phyloP scores from a whole-genome alignment of 257 asterid genomes.

The Solanum ossicruentum region DNA sequence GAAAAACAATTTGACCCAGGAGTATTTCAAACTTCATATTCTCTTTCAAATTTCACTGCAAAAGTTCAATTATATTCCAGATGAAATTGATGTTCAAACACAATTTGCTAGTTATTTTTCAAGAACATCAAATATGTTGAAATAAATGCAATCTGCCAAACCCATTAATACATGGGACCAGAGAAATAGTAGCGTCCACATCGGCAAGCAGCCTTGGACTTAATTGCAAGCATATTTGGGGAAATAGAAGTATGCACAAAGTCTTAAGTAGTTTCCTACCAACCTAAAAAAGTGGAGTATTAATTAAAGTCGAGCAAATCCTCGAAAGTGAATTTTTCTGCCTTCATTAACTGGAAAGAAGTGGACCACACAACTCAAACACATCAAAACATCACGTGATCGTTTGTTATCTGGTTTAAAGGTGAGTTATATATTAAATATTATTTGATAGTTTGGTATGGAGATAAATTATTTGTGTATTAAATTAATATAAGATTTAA shows the following conservation, averaged over 20 bases:
- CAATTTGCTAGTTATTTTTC: no score
- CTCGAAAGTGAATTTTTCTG: neutral
- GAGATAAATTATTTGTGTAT: no score
- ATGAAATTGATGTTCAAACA: no score
- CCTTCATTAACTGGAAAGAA: neutral
- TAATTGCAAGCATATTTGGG: neutral
- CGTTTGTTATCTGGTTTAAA: no score
- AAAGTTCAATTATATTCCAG: no score
- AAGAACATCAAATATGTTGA: no score
- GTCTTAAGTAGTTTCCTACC: neutral
- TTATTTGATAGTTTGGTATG: no score
- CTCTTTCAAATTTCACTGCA: neutral
- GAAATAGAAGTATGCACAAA: neutral
- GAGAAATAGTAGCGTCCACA: neutral
- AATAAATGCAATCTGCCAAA: neutral
- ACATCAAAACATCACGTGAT: neutral
- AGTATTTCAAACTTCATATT: neutral
- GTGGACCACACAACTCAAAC: neutral
- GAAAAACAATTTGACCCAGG: neutral
- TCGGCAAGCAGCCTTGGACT: neutral
- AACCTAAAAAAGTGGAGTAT: neutral
- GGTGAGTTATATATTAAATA: no score
- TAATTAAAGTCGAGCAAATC: neutral
- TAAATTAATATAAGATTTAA: no score
- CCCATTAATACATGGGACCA: neutral